Percentiles rank a stretch among this genome's conserved stretches.
Evolutionary conservation across 1,284 basidiomycete species (phyloP).

Genomic region (Pholiota adiposa): DNA sequence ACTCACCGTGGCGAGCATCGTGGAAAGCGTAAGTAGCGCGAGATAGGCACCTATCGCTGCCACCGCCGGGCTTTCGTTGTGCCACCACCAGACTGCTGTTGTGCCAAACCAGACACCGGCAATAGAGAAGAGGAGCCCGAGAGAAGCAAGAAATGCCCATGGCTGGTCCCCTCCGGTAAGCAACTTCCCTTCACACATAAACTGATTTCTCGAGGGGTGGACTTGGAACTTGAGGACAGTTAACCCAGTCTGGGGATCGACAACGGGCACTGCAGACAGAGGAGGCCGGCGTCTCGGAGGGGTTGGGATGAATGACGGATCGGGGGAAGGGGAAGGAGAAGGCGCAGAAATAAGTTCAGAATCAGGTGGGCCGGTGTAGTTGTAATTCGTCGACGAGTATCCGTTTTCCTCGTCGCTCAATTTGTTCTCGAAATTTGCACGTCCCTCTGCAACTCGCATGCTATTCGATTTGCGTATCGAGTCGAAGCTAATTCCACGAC

Average conservation of each 20-base stretch:
- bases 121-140: conserved; percentile 67
- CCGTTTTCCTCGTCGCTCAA: conserved; percentile 33
- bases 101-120: conserved; percentile 83
- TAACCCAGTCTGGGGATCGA: conserved; percentile 45
- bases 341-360: conserved; percentile 29
- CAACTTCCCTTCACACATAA: conserved; percentile 71
- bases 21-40: conserved; percentile 73
- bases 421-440: conserved; percentile 28
- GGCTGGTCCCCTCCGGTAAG: conserved; percentile 87
- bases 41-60: conserved; percentile 79
- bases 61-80: conserved; percentile 72
- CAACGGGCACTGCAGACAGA: conserved; percentile 51
- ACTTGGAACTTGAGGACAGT: conserved; percentile 59
- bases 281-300: conserved; percentile 38
- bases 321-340: conserved; percentile 40
- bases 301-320: conserved; percentile 44
- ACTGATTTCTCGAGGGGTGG: conserved; percentile 76
- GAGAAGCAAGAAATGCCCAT: conserved; percentile 72
- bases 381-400: conserved; percentile 18
- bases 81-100: conserved; percentile 89
- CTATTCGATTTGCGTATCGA: conserved; percentile 39
- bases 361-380: conserved; percentile 15
- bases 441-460: conserved; percentile 21
- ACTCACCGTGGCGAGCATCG: conserved; percentile 75
- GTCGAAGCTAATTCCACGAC: conserved; percentile 60